phyloP scores from a whole-genome alignment of 139 green algal genomes.

The Coelastrella sp. region DNA sequence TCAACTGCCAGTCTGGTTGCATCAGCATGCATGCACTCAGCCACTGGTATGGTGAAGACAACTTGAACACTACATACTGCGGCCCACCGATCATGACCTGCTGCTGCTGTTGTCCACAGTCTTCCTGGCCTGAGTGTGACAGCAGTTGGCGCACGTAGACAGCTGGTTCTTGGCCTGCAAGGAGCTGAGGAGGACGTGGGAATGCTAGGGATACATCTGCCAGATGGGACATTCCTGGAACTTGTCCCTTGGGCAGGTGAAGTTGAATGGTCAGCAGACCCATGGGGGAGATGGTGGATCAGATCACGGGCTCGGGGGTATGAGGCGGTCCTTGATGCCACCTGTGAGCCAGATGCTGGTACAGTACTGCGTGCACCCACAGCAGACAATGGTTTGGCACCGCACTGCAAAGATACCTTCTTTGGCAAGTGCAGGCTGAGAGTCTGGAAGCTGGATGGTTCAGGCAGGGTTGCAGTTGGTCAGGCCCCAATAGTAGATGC shows the following conservation, averaged over 20 bases:
- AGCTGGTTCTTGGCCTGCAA: slow-evolving; percentile 73
- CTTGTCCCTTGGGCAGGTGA: slow-evolving; percentile 87
- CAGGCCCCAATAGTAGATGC: slow-evolving; percentile 74
- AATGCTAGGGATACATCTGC: slow-evolving; percentile 86
- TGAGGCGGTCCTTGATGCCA: slow-evolving; percentile 86
- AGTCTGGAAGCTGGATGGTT: slow-evolving; percentile 72
- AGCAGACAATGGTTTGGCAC: slow-evolving; percentile 23
- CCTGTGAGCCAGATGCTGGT: slow-evolving; percentile 59
- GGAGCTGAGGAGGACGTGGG: slow-evolving; percentile 92
- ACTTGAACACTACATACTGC: too few relatives aligned
- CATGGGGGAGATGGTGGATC: slow-evolving; percentile 89
- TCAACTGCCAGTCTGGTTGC: too few relatives aligned
- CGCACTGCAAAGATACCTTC: slow-evolving; percentile 85
- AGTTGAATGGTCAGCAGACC: slow-evolving; percentile 87
- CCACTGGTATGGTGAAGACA: too few relatives aligned
- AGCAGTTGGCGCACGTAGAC: slow-evolving; percentile 79
- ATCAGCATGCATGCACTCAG: too few relatives aligned
- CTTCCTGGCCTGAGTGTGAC: slow-evolving; percentile 81
- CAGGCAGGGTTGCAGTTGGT: background rate
- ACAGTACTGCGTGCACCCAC: slow-evolving; percentile 35
- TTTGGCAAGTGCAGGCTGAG: slow-evolving; percentile 70
- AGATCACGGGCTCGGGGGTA: slow-evolving; percentile 62
- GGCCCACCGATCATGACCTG: background rate
- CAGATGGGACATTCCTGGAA: slow-evolving; percentile 84
- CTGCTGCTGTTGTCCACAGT: slow-evolving; percentile 45